Evolutionary conservation across 176 grass and related monocot genomes (phyloP), one percentile per base, ranked within the genome.

Genomic region (Dendrocalamus sinicus): DNA sequence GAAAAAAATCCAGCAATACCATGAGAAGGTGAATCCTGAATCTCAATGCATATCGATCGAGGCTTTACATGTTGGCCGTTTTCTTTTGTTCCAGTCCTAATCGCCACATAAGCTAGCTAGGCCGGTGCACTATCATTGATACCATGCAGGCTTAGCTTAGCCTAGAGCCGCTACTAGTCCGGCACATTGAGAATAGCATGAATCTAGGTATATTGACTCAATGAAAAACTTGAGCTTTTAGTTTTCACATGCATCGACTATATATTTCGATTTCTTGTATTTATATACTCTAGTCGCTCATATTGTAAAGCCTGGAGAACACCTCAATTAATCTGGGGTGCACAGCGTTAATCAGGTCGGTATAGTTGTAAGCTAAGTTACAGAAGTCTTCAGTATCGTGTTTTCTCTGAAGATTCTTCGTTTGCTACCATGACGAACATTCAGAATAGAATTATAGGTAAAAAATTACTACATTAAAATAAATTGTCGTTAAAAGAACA

Each of bases 101-200:
- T 85, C 39, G 37, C 46, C 82, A 55, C 60, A 77, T 68, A 44
- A 57, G 72, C 46, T 52, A 63, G 61, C 47, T 53, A 30, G 62
- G 62, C 26, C 26, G 37, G 22, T 58, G 62, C 73, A n/a, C 12
- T 23, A 77, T 48, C 47, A 78, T 60, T 77, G 60, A 54, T 10
- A 54, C 14, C 13, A 52, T 10, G 0, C 22, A 22, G 17, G 19
- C 20, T 73, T 72, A 62, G 45, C 17, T 60, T 73, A 35, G 41
- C 68, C 60, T 45, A 61, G 51, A 61, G 6, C 24, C 32, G 16
- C 69, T 5, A 62, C n/a, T 61, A 13, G 81, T 83, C 80, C n/a
- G 41, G 16, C 55, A 46, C 41, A 28, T 28, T 28, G 26, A 28
- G 26, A 50, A 14, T 51, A 63, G 4, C 11, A 28, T 63, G 57